Base-by-base conservation (phyloP, 208 protist genomes). In the Trypanosoma cruzi region DNA sequence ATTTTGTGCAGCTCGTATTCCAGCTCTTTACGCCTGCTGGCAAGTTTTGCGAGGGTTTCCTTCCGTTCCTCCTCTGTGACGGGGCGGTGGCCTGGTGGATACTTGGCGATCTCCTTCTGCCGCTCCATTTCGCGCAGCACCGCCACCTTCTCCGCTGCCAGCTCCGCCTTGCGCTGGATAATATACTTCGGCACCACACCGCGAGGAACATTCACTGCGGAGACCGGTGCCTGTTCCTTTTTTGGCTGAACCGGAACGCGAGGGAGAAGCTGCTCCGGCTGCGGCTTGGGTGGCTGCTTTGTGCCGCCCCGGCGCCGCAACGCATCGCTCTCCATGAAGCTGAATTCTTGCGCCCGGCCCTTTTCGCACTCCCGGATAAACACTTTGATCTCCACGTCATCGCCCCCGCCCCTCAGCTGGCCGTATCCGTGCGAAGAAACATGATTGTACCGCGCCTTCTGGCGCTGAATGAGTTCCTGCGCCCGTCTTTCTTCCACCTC, bases 281-380 rank as follows among this genome's bases (percentile, higher is more conserved):
- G 16, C 56, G 62, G 34, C 67, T 6, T 20, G 16, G 18, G 32
- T 57, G 31, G 36, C 22, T 3, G 29, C 40, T 55, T 37, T 20
- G 26, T 57, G 60, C 11, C 48, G 60, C 18, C 59, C 31, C 11
- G 64, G 34, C 34, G 55, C 46, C 50, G 36, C 64, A 18, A 48
- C 28, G 55, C 72, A 52, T 82, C 69, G 52, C 70, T 69, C 69
- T 95, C 89, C 20, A 67, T 75, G 63, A 85, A 95, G 24, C 48
- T 58, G 55, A 88, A 92, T 7, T 32, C 28, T 53, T 84, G 76
- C 26, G 77, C 85, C 18, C 73, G 52, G 26, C 80, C 77, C 8
- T 59, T 74, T 42, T 96, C 90, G 57, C 90, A 96, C 79, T 96
- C 90, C 6, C 86, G 90, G 53, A 96, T 79, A 73, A 86, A 96